Percentiles rank a stretch among this genome's conserved stretches.
Evolutionary conservation across 2,329 filamentous ascomycete species (phyloP).

Genomic region (Chlorencoelia australis): DNA sequence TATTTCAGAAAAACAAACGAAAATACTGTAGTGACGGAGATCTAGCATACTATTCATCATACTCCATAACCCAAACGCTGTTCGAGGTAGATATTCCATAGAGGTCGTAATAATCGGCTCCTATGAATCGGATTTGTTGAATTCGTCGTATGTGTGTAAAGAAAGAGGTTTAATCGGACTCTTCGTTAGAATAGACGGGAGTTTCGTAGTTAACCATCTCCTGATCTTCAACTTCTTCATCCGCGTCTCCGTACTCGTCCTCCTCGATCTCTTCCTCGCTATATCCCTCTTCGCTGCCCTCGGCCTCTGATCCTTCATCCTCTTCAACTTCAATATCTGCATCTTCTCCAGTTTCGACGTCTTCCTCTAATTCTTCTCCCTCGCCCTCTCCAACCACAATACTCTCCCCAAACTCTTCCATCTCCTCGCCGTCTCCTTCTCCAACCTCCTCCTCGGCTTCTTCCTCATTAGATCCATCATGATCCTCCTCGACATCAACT

Average conservation of each 20-base stretch:
- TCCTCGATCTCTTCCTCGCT: neutral
- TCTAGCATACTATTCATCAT: too few relatives aligned
- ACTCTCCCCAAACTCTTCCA: neutral
- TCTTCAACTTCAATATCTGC: neutral
- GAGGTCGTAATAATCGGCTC: too few relatives aligned
- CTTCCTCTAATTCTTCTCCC: neutral
- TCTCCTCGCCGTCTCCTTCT: neutral
- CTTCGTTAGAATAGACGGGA: too few relatives aligned
- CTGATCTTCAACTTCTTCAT: neutral
- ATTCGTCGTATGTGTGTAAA: too few relatives aligned
- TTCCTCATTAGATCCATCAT: slow-evolving; percentile 3
- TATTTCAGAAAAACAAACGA: too few relatives aligned
- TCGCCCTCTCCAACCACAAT: neutral
- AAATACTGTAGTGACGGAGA: too few relatives aligned
- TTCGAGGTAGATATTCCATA: too few relatives aligned
- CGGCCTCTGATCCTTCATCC: neutral
- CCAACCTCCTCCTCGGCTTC: neutral
- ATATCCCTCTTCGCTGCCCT: neutral
- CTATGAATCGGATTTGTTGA: too few relatives aligned
- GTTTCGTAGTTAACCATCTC: too few relatives aligned
- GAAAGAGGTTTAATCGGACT: too few relatives aligned
- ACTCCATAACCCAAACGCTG: too few relatives aligned
- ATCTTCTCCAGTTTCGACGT: neutral
- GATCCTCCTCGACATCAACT: neutral
- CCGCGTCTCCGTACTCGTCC: neutral